These are phyloP conservation scores for Tulasnella sp. DNA, from an alignment of 768 basidiomycete genomes.

Conservation along the genomic window DNA sequence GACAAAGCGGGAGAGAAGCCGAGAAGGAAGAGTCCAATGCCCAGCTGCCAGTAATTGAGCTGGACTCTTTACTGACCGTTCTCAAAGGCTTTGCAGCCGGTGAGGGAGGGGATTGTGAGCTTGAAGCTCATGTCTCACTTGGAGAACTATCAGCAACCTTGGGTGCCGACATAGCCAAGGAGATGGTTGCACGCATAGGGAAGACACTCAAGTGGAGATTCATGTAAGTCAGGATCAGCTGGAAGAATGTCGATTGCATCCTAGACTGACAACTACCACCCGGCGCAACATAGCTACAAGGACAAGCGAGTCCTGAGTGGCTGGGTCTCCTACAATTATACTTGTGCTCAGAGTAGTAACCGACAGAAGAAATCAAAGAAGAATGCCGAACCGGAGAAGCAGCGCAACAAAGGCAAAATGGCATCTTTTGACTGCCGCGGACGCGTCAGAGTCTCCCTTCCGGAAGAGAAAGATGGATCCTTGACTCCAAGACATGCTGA, in stretches of 20 bases:
- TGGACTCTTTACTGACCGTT: not conserved
- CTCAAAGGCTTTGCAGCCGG: not conserved
- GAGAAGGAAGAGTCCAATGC: slow-evolving; percentile 8
- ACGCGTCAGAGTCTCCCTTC: slow-evolving; percentile 18
- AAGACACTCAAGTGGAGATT: too few species aligned
- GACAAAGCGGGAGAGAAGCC: not conserved
- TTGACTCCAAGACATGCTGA: slow-evolving; percentile 6
- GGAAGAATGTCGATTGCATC: too few species aligned
- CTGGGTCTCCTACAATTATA: not conserved
- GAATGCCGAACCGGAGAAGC: slow-evolving; percentile 16
- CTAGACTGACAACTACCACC: too few species aligned
- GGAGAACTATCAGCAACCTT: not conserved
- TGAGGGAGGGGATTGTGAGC: not conserved
- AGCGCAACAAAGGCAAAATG: slow-evolving; percentile 21
- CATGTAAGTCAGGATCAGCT: too few species aligned
- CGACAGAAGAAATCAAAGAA: slow-evolving; percentile 10
- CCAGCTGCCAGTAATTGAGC: not conserved
- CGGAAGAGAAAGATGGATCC: too few species aligned
- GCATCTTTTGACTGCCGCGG: slow-evolving; percentile 20
- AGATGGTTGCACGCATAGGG: too few species aligned
- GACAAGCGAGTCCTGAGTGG: too few species aligned
- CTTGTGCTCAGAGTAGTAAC: slow-evolving; percentile 19
- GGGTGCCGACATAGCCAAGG: too few species aligned
- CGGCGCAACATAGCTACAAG: too few species aligned
- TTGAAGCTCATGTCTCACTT: not conserved